A percentile compares a stretch with the other conserved stretches of the same genome.
phyloP scores from a whole-genome alignment of 257 asterid genomes.

The Nicotiana attenuata region DNA sequence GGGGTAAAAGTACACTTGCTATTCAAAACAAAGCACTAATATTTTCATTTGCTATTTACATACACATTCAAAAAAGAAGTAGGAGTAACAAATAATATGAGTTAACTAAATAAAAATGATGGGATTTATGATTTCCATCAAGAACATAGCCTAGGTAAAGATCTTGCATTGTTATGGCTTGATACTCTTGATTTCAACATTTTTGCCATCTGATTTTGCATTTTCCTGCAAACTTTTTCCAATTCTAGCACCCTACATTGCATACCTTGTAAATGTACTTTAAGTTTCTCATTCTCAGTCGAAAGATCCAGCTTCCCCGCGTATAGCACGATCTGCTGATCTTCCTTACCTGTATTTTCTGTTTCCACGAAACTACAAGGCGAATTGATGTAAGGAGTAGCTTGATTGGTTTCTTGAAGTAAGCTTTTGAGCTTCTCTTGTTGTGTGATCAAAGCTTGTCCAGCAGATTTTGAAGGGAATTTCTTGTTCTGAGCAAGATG shows the following conservation, averaged over 20 bases:
- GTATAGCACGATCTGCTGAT: constrained; percentile 62
- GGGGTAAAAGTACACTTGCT: background rate
- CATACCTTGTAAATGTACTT: constrained; percentile 77
- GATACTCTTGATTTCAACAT: constrained; percentile 62
- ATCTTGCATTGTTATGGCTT: constrained; percentile 39
- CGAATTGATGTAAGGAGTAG: constrained; percentile 11
- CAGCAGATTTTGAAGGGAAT: constrained; percentile 58
- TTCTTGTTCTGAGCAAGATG: constrained; percentile 53
- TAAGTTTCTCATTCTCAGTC: constrained; percentile 59
- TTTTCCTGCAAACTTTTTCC: constrained; percentile 65
- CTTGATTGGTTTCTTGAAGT: constrained; percentile 45
- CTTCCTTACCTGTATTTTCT: constrained; percentile 9
- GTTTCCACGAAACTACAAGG: constrained; percentile 18
- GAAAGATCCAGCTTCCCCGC: constrained; percentile 56
- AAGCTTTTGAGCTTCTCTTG: constrained; percentile 57
- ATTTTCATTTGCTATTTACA: constrained; percentile 31
- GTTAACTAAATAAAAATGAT: background rate
- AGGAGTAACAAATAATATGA: background rate
- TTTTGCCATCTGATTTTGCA: constrained; percentile 72
- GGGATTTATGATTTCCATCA: constrained; percentile 28
- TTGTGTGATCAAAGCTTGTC: constrained; percentile 55
- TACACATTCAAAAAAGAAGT: constrained; percentile 10
- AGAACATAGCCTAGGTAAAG: constrained; percentile 75
- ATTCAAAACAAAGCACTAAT: background rate
- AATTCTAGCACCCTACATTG: constrained; percentile 77